Conservation (phyloP, 1,139 yeast species). For the Lodderomyces theae region DNA sequence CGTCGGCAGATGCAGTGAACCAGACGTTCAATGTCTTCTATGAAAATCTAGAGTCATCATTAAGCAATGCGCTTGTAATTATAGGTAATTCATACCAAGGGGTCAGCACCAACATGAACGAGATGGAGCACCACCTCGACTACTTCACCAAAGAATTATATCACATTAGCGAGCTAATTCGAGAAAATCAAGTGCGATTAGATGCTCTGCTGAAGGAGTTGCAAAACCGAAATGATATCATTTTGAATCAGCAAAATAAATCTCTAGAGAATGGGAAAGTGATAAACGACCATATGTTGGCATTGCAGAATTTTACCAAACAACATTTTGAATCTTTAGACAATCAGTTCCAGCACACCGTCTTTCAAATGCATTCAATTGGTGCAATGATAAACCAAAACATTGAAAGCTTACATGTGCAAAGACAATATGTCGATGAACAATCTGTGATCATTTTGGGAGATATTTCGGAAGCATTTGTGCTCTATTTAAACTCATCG, state of each 20-base stretch:
- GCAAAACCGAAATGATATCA: not conserved
- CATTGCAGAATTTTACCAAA: not conserved
- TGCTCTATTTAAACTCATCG: slow-evolving; percentile 4
- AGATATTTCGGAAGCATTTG: slow-evolving; percentile 3
- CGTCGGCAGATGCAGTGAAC: slow-evolving; percentile 11
- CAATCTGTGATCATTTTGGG: not conserved
- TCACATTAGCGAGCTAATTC: slow-evolving; percentile 5
- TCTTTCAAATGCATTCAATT: not conserved
- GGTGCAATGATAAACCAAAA: not conserved
- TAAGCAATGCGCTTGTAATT: slow-evolving; percentile 13
- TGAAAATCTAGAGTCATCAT: slow-evolving; percentile 15
- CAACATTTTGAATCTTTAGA: not conserved
- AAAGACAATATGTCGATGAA: not conserved
- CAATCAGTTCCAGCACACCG: not conserved
- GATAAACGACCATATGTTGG: not conserved
- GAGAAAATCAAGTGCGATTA: slow-evolving; percentile 1
- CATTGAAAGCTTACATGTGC: slow-evolving; percentile 1
- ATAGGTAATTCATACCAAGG: slow-evolving; percentile 12
- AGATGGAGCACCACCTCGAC: slow-evolving; percentile 10
- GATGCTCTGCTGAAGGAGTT: slow-evolving; percentile 8
- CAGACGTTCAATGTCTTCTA: slow-evolving; percentile 14
- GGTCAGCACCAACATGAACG: slow-evolving; percentile 12
- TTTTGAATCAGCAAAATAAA: slow-evolving; percentile 7
- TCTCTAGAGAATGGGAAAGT: not conserved
- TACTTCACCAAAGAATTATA: slow-evolving; percentile 12